Percentiles rank a stretch among this genome's conserved stretches.
Evolutionary conservation across 768 basidiomycete genomes (phyloP).

Genomic region (Leucosporidium scottii): DNA sequence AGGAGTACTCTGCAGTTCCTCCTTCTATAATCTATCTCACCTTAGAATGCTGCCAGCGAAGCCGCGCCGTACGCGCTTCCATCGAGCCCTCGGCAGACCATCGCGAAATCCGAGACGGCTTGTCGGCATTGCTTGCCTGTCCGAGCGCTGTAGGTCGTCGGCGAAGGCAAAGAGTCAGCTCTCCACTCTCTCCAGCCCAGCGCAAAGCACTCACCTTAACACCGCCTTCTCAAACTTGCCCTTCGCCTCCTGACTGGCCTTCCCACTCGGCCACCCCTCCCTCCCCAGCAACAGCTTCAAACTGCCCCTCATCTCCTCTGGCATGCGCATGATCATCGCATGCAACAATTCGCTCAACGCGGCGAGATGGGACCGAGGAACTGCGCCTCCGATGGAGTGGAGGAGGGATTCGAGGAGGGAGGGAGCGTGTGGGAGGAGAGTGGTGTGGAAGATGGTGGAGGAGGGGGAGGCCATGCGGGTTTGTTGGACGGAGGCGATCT

Average conservation of each 20-base stretch:
- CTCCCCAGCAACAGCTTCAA: constrained; percentile 37
- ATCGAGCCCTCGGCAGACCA: constrained; percentile 43
- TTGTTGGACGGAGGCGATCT: constrained; percentile 25
- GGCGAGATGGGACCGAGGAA: constrained; percentile 44
- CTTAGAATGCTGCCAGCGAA: background rate
- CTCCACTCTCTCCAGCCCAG: background rate
- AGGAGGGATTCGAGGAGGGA: constrained; percentile 41
- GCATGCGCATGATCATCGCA: constrained; percentile 40
- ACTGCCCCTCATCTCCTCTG: constrained; percentile 39
- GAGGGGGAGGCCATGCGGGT: constrained; percentile 37
- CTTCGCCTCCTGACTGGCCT: constrained; percentile 41
- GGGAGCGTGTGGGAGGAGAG: constrained; percentile 36
- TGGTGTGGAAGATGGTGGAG: constrained; percentile 34
- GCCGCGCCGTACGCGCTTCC: constrained; percentile 38
- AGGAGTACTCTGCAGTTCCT: background rate
- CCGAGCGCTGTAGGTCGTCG: constrained; percentile 35
- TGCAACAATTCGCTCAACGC: constrained; percentile 45
- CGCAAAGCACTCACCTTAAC: constrained; percentile 5
- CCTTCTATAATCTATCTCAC: background rate
- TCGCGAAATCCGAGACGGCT: constrained; percentile 45
- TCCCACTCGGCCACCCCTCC: constrained; percentile 40
- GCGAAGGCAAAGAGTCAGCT: no score
- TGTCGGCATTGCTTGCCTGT: constrained; percentile 43
- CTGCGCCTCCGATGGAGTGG: constrained; percentile 40
- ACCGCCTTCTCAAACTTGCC: constrained; percentile 36